Percentiles rank a stretch among this genome's conserved stretches.
These are phyloP conservation scores for Suhomyces panamericanus DNA, from an alignment of 1,139 yeast species.

Conservation along the genomic window DNA sequence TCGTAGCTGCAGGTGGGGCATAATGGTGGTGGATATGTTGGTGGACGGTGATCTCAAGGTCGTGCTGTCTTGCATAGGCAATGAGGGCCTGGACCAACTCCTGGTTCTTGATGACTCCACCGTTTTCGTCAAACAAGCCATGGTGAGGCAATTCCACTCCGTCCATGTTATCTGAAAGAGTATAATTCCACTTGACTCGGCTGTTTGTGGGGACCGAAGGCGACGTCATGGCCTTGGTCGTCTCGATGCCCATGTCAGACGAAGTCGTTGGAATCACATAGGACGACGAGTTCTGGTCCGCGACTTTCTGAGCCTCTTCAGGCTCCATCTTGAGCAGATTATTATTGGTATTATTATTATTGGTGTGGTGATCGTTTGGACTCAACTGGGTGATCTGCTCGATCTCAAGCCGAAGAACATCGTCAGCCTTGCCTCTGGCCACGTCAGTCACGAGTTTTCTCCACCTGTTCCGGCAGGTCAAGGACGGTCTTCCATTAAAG, in stretches of 20 bases:
- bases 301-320: too few species aligned
- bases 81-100: constrained; percentile 58
- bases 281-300: background rate
- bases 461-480: constrained; percentile 93
- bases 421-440: constrained; percentile 58
- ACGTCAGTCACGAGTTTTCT: constrained; percentile 78
- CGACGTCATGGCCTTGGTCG: background rate
- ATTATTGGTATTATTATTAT: too few species aligned
- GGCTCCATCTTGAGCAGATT: too few species aligned
- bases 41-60: constrained; percentile 69
- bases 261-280: background rate
- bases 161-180: constrained; percentile 21
- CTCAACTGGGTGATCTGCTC: constrained; percentile 28
- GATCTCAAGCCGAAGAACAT: constrained; percentile 36
- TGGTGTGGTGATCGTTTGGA: background rate
- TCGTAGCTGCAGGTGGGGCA: constrained; percentile 33
- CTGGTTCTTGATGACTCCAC: constrained; percentile 53
- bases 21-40: constrained; percentile 82
- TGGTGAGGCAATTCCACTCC: constrained; percentile 14
- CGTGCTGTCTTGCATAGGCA: constrained; percentile 59
- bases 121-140: constrained; percentile 20
- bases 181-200: constrained; percentile 37
- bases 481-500: constrained; percentile 78
- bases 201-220: constrained; percentile 9
- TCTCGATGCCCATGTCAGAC: background rate